Percentiles rank a stretch among this genome's conserved stretches.
Evolutionary conservation across 192 early-diverging fungal species (phyloP).

Genomic region (Mortierella hygrophila): DNA sequence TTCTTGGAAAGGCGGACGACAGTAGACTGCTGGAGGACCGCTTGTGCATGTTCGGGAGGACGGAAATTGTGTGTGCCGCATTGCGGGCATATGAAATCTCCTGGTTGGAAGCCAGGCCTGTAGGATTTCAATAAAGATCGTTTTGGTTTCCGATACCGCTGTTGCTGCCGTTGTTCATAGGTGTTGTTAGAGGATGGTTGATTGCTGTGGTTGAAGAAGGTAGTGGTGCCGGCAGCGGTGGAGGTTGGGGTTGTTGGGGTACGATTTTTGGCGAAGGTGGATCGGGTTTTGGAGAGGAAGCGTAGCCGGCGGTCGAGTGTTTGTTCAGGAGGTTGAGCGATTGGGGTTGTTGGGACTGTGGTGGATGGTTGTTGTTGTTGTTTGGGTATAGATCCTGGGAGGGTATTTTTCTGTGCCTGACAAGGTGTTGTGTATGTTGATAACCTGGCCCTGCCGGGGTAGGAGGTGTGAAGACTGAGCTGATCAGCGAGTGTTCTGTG

Average conservation of each 20-base stretch:
- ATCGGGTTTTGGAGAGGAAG: neutral
- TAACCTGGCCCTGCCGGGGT: neutral
- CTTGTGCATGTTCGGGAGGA: slow-evolving; percentile 19
- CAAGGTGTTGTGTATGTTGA: neutral
- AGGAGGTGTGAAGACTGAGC: neutral
- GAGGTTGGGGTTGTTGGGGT: neutral
- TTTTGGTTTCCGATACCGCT: neutral
- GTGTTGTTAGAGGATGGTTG: neutral
- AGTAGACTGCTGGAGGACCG: neutral
- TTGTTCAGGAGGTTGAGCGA: neutral
- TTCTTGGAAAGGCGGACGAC: neutral
- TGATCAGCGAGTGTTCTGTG: neutral
- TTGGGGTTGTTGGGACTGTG: neutral
- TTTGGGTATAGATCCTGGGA: neutral
- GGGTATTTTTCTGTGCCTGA: neutral
- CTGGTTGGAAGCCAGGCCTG: slow-evolving; percentile 24
- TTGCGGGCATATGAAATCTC: slow-evolving; percentile 51
- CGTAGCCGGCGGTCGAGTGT: neutral
- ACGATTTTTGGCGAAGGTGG: neutral
- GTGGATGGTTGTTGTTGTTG: neutral
- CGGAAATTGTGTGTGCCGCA: slow-evolving; percentile 51
- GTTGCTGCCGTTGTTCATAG: neutral
- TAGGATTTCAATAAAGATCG: slow-evolving; percentile 10
- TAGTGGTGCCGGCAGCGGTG: neutral
- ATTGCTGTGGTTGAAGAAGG: neutral